Conservation (phyloP, 495 filamentous ascomycete species). For the Daldinia decipiens region DNA sequence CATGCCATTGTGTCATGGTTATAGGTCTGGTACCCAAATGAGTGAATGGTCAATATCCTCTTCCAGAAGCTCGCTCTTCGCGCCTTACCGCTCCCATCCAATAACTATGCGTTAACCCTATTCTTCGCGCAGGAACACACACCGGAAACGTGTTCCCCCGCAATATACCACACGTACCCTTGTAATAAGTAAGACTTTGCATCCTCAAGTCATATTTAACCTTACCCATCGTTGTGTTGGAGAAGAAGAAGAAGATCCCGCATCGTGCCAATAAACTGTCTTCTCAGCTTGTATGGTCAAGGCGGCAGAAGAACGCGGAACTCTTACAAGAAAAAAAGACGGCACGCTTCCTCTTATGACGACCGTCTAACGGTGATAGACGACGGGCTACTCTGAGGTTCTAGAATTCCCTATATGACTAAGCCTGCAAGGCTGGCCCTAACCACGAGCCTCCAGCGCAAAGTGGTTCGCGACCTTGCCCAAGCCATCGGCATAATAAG, state of each 20-base stretch:
- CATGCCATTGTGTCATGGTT: too few species aligned
- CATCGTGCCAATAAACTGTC: slow-evolving; percentile 1
- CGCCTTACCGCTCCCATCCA: too few species aligned
- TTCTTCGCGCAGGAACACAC: background rate
- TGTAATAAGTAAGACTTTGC: slow-evolving; percentile 7
- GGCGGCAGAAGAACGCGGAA: slow-evolving; percentile 20
- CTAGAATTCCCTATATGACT: slow-evolving; percentile 24
- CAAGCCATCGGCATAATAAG: slow-evolving; percentile 33
- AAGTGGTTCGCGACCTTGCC: slow-evolving; percentile 27
- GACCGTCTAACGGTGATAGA: slow-evolving; percentile 11
- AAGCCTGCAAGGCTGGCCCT: slow-evolving; percentile 17
- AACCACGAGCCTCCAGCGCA: slow-evolving; percentile 20
- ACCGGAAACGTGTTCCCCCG: slow-evolving; percentile 12
- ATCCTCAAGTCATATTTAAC: slow-evolving; percentile 11
- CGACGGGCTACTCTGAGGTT: slow-evolving; percentile 4
- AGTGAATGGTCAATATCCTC: too few species aligned
- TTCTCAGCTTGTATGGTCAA: slow-evolving; percentile 6
- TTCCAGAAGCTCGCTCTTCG: too few species aligned
- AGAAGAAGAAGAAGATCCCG: background rate
- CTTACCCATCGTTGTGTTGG: slow-evolving; percentile 7
- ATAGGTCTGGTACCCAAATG: too few species aligned
- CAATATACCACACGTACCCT: slow-evolving; percentile 13
- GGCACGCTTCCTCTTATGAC: slow-evolving; percentile 9
- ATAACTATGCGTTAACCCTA: too few species aligned
- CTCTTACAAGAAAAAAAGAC: background rate